Base-by-base conservation (phyloP, 257 asterid species). In the Plantago elongata region DNA sequence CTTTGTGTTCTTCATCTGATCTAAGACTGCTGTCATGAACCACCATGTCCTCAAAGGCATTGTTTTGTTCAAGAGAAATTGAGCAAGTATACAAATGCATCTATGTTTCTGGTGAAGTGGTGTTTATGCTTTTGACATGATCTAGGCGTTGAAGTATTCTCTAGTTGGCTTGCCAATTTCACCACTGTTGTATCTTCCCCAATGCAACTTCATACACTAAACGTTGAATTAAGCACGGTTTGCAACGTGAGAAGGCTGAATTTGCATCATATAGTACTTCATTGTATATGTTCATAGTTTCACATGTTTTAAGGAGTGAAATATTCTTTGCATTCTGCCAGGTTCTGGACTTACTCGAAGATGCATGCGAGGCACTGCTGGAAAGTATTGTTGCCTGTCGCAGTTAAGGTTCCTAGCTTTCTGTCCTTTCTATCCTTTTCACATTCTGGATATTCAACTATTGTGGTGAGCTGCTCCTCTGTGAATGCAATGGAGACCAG, bases 331-430 rank as follows among this genome's bases (percentile, higher is more conserved):
- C 54, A 52, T 38, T 57, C 8, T 67, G 58, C 57, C 84, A 92
- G 99, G 99, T 93, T 50, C 62, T 93, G 57, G 96, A 93, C 79
- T 61, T 93, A 59, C 95, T 93, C 1, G 95, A 93, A 67, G 99
- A 93, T 62, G 96, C 87, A 2, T 93, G 99, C 13, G 89, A 79
- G 38, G 80, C 97, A 1, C 83, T 93, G 14, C 47, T 93, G 75
- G 88, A 76, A 14, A 78, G 72, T 62, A 73, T 78, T 71, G 62
- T 78, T 51, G 78, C 70, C 13, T 37, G 46, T 17, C 70, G 59
- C 11, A 43, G 69, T 50, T 58, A 51, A 51, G 69, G 51, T 73
- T 68, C 46, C 13, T 6, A n/a, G 13, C 47, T 37, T 15, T 16
- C 46, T 13, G 13, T 34, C 40, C 40, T 34, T 34, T 7, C 40